Conservation (phyloP, 805 yeast species). For the Wickerhamiella alocasiicola region DNA sequence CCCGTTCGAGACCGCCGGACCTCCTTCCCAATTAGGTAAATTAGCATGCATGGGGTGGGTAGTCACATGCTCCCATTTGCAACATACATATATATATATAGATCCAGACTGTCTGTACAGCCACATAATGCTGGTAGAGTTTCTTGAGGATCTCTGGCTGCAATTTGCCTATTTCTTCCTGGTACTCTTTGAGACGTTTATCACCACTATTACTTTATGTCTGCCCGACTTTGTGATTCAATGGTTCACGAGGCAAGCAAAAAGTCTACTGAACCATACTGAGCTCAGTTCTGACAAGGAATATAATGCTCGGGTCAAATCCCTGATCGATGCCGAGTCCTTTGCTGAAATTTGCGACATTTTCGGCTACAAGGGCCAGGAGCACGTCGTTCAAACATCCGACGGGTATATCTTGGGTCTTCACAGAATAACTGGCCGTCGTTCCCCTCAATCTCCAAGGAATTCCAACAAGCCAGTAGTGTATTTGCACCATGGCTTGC, state of each 20-base stretch:
- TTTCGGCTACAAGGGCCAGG: conserved; percentile 61
- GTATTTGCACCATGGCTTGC: conserved; percentile 81
- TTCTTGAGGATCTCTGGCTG: conserved; percentile 3
- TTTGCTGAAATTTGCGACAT: conserved; percentile 55
- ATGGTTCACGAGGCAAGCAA: conserved; percentile 12
- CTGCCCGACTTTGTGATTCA: conserved; percentile 17
- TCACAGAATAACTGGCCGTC: conserved; percentile 42
- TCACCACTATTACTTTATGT: conserved; percentile 18
- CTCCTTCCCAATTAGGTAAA: no score
- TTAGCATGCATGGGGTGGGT: no score
- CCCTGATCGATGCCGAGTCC: conserved; percentile 15
- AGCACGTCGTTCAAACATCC: conserved; percentile 60
- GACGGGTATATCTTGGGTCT: conserved; percentile 68
- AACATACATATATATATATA: no score
- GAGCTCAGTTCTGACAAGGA: conserved; percentile 7
- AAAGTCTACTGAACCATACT: conserved; percentile 8
- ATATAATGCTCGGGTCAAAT: conserved; percentile 11
- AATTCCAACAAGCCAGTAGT: conserved; percentile 35
- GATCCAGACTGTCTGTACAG: no score
- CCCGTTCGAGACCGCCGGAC: no score
- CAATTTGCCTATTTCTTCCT: conserved; percentile 15
- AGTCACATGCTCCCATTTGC: no score
- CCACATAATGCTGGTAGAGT: background rate
- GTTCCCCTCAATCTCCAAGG: background rate
- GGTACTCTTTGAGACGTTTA: conserved; percentile 17